Evolutionary conservation across 169 alveolate genomes (phyloP).

Genomic region (Besnoitia besnoiti): DNA sequence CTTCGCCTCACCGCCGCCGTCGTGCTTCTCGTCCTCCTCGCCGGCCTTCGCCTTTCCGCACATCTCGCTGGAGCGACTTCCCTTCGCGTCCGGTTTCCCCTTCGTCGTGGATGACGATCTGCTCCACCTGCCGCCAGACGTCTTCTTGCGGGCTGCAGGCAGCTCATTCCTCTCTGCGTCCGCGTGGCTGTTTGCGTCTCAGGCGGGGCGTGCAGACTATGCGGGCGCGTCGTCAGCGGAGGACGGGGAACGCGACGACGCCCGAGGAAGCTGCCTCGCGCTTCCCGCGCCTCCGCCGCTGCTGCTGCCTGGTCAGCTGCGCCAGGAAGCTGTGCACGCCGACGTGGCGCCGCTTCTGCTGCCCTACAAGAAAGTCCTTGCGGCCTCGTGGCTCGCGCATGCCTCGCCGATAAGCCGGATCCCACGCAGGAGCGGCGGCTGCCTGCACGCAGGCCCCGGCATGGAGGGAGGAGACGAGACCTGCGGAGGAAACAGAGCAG

Average conservation of each 20-base stretch:
- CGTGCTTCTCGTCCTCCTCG: neutral
- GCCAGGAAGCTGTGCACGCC: neutral
- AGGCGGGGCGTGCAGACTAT: neutral
- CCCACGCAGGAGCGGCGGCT: neutral
- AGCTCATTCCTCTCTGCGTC: neutral
- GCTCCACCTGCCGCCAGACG: neutral
- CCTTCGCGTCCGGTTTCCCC: no score
- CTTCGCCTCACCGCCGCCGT: neutral
- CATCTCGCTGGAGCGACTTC: no score
- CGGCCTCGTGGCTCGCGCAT: neutral
- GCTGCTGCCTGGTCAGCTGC: neutral
- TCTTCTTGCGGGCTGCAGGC: neutral
- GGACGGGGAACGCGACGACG: neutral
- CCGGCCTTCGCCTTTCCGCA: no score
- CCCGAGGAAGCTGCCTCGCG: neutral
- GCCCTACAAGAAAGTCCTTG: neutral
- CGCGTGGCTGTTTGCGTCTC: neutral
- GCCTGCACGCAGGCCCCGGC: neutral
- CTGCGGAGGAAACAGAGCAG: neutral
- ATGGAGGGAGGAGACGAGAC: neutral
- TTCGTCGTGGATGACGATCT: neutral
- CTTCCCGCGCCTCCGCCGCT: slow-evolving; percentile 2
- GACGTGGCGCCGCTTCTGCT: neutral
- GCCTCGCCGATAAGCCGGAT: no score
- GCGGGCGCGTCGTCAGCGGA: neutral